Evolutionary conservation across 768 basidiomycete species (phyloP), one percentile per base, ranked within the genome.

Genomic region (Strobilomyces confusus): DNA sequence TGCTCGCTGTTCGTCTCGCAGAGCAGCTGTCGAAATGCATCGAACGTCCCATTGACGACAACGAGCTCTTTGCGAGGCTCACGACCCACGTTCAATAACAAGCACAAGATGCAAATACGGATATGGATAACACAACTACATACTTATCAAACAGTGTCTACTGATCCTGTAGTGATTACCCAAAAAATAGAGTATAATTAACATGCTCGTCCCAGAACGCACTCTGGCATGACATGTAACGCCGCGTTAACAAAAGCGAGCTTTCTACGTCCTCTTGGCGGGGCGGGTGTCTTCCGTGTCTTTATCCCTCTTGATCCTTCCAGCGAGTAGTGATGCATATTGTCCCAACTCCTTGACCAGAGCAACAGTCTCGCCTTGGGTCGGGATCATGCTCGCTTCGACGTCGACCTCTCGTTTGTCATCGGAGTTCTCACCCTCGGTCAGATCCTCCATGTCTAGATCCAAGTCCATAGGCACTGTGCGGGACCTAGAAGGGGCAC

Each of bases 1-100:
- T 89, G 3, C 74, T 92, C 23, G 90, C 89, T 3, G 76, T 79
- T 13, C 71, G 75, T 14, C 71, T 92, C 14, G 86, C 86, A 3
- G 68, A 78, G 25, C 78, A 75, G 48, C 66, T 89, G 46, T 72
- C 71, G 4, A 74, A 73, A 49, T 82, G 75, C 54, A 60, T 80
- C 34, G 77, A 84, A 48, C 78, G 81, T 20, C 68, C 74, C 32
- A 65, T 80, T 42, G 67, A 63, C 23, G 63, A 68, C 4, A 75
- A 81, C 49, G 80, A 83, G 33, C 70, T 89, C n/a, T 73, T 75
- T 19, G 51, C 69, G 25, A 65, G 50, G 30, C 48, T 65, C 44
- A 48, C 52, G 14, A 55, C 57, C n/a, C 56, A 65, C 9, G 26
- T 56, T 13, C 48, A 52, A 52, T 63, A 37, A 46, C 49, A 47